Evolutionary conservation across 1,139 yeast species (phyloP), one percentile per base, ranked within the genome.

Genomic region (Tardiomyces depauwii): DNA sequence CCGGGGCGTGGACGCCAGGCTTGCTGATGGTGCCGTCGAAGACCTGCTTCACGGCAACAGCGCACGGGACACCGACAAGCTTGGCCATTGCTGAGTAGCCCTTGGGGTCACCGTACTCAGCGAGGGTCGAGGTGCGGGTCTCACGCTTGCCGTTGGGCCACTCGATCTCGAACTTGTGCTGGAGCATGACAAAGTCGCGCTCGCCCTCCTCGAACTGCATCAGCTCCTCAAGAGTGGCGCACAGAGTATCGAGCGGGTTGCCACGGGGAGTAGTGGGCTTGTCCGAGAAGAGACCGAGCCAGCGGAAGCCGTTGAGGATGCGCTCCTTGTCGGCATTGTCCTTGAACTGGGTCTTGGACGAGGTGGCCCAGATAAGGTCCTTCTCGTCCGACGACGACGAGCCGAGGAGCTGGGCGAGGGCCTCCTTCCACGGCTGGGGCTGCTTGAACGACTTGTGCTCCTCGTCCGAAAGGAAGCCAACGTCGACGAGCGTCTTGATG

Each of bases 31-130:
- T 78, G 53, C 96, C 96, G 56, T 83, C 77, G 60, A 91, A 76
- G 55, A 91, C 85, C 68, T 85, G 84, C 71, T 80, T 80, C 53
- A 83, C 76, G 40, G 97, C 98, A 65, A 91, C 95, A 50, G 96
- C 96, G 70, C 96, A 91, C 56, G 98, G 98, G 55, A 88, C 93
- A 73, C 98, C 98, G 49, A 91, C 98, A 57, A 87, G 77, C 66
- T 91, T 89, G 57, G 98, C 98, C 98, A 91, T 91, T 44, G 97
- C 89, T 42, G 96, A 84, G 78, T 89, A 91, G 49, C 97, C 96
- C 50, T 84, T 78, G 60, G 87, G 87, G 59, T 77, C 80, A 73
- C 98, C 98, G 68, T 85, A 87, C 69, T 88, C 96, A 44, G 88
- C 91, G 65, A 91, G 75, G 53, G 98, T 91, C 27, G 97, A 84